Conservation (phyloP, 345 rosid genomes). For the Populus nigra region DNA sequence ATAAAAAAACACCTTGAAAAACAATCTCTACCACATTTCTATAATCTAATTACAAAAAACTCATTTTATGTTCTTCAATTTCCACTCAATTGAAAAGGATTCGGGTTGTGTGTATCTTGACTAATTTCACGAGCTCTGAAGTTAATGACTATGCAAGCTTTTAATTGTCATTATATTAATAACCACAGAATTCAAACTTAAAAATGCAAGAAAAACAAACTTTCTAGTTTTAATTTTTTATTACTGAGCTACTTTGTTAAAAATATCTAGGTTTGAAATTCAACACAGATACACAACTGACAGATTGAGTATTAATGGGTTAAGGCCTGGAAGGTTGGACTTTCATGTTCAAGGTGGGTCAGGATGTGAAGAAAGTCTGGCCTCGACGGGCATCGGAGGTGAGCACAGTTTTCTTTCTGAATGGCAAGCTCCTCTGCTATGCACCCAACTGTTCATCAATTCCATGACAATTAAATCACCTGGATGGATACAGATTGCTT, state of each 20-base stretch:
- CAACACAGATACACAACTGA: not conserved
- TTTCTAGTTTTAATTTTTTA: no score
- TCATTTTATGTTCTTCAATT: no score
- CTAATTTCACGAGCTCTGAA: no score
- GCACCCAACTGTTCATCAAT: not conserved
- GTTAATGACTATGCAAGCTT: no score
- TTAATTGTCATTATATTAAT: no score
- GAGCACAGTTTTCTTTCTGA: not conserved
- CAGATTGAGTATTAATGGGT: not conserved
- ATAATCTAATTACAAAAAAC: no score
- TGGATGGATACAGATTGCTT: not conserved
- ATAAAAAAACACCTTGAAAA: no score
- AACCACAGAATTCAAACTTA: no score
- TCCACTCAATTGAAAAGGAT: no score
- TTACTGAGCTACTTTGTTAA: no score
- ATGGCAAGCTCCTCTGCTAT: not conserved
- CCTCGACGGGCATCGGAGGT: not conserved
- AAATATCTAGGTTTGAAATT: not conserved
- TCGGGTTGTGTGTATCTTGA: no score
- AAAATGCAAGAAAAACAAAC: no score
- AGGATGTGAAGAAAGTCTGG: not conserved
- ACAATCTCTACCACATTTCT: fast-evolving
- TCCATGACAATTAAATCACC: not conserved
- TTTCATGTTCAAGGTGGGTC: not conserved
- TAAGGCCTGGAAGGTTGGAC: not conserved